Evolutionary conservation across 257 asterid genomes (phyloP).

Genomic region (Craterostigma plantagineum): DNA sequence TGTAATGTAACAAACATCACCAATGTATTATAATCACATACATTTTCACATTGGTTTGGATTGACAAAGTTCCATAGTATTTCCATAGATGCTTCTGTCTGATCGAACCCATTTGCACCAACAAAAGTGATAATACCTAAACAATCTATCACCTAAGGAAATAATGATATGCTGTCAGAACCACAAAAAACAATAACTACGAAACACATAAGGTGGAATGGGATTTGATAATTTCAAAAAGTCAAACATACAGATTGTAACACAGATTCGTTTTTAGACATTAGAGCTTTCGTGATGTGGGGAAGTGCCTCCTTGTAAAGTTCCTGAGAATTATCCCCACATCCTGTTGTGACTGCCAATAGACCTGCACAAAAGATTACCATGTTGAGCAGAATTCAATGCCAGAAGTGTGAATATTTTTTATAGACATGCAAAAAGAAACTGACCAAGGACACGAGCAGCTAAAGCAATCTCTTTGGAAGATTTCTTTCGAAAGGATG

Average conservation of each 20-base stretch:
- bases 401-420: constrained; percentile 1
- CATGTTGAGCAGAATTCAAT: not conserved
- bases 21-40: constrained; percentile 1
- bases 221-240: not conserved
- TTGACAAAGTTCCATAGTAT: constrained; percentile 16
- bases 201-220: not conserved
- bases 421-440: constrained; percentile 1
- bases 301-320: constrained; percentile 15
- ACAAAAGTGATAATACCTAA: constrained; percentile 17
- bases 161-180: not conserved
- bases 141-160: constrained; percentile 12
- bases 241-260: constrained; percentile 14
- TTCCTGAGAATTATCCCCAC: constrained; percentile 18
- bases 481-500: constrained; percentile 16
- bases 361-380: constrained; percentile 11
- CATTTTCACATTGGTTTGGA: constrained; percentile 8
- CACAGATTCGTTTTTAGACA: constrained; percentile 7
- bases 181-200: not conserved
- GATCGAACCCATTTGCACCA: constrained; percentile 13
- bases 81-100: constrained; percentile 20
- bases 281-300: constrained; percentile 14
- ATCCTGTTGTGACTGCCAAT: constrained; percentile 17
- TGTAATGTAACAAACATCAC: not conserved
- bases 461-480: constrained; percentile 20
- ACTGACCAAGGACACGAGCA: constrained; percentile 16